These are phyloP conservation scores for Plasmodium blacklocki DNA, from an alignment of 169 alveolate genomes.

Conservation along the genomic window DNA sequence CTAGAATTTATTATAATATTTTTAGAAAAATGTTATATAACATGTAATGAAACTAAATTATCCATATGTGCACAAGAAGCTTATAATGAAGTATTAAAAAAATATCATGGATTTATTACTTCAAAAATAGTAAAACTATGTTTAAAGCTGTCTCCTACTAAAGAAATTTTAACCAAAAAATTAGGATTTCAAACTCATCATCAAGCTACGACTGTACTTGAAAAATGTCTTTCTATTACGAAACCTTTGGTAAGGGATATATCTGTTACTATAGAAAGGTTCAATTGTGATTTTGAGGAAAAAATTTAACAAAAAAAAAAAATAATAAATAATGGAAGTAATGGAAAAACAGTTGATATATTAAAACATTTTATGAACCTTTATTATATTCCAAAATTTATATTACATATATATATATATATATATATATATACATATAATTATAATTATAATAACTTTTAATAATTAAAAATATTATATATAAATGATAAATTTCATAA, in stretches of 20 bases:
- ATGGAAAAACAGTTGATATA: too few species aligned
- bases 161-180: slow-evolving; percentile 44
- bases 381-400: too few species aligned
- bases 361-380: too few species aligned
- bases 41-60: slow-evolving; percentile 33
- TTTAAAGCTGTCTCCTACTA: slow-evolving; percentile 44
- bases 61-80: slow-evolving; percentile 64
- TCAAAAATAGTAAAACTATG: slow-evolving; percentile 50
- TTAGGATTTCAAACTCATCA: slow-evolving; percentile 27
- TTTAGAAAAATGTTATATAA: slow-evolving; percentile 71
- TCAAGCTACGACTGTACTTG: slow-evolving; percentile 20
- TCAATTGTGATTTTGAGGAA: slow-evolving; percentile 52
- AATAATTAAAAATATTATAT: not conserved
- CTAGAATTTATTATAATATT: slow-evolving; percentile 65
- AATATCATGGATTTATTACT: slow-evolving; percentile 59
- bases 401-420: too few species aligned
- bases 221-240: slow-evolving; percentile 31
- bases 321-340: not conserved
- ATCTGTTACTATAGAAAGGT: slow-evolving; percentile 42
- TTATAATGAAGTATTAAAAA: slow-evolving; percentile 69
- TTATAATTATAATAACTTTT: not conserved
- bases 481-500: too few species aligned
- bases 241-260: slow-evolving; percentile 51
- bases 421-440: not conserved
- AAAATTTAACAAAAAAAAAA: slow-evolving; percentile 27